Conservation (phyloP, 1,139 yeast genomes). For the Suhomyces bokatorum region DNA sequence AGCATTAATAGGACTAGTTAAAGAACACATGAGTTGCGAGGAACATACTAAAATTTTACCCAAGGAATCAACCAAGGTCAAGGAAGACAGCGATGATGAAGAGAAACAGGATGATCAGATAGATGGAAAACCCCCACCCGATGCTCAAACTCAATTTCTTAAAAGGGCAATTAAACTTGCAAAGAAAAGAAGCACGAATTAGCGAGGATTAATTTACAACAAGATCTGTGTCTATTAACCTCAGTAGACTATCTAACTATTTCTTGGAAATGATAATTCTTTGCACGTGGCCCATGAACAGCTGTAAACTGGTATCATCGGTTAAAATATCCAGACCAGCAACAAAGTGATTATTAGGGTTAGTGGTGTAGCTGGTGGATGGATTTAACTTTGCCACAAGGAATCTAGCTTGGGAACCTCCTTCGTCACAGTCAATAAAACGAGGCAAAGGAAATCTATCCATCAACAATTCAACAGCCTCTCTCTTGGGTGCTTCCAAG, state of each 20-base stretch:
- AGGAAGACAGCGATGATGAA: constrained; percentile 16
- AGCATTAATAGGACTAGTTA: constrained; percentile 45
- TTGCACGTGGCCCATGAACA: constrained; percentile 61
- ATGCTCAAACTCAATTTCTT: constrained; percentile 28
- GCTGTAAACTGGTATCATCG: constrained; percentile 69
- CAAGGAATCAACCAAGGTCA: constrained; percentile 16
- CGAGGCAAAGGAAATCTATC: constrained; percentile 76
- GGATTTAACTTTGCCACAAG: constrained; percentile 76
- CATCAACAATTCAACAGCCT: constrained; percentile 64
- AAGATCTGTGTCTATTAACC: background rate
- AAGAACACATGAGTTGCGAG: constrained; percentile 41
- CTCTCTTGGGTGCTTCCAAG: constrained; percentile 63
- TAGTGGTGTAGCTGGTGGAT: constrained; percentile 56
- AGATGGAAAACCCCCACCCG: constrained; percentile 14
- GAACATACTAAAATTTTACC: constrained; percentile 28
- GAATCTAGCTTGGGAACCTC: constrained; percentile 78
- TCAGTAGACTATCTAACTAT: constrained; percentile 5
- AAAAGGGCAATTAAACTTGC: constrained; percentile 33
- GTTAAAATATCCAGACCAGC: constrained; percentile 51
- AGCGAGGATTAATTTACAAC: background rate
- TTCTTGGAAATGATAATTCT: constrained; percentile 32
- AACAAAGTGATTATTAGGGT: constrained; percentile 32
- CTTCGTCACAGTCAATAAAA: constrained; percentile 72
- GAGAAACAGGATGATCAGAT: constrained; percentile 11
- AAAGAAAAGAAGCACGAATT: constrained; percentile 16